A percentile compares a stretch with the other conserved stretches of the same genome.
phyloP scores from a whole-genome alignment of 2,329 filamentous ascomycete genomes.

The Trichoderma sp. region DNA sequence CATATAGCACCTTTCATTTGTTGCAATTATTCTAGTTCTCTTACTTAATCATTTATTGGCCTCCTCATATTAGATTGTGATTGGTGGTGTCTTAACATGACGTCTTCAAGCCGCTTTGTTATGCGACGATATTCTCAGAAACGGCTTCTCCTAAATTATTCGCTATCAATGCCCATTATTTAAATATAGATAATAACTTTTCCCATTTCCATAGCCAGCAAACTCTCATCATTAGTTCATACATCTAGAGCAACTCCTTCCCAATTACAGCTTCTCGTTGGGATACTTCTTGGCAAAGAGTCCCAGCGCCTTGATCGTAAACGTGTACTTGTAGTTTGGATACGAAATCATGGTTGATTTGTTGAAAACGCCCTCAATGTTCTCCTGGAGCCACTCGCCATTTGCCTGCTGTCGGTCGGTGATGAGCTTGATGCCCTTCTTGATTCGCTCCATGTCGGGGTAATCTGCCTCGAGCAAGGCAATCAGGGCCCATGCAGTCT shows the following conservation, averaged over 20 bases:
- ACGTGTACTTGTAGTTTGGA: constrained; percentile 98
- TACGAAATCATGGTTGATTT: constrained; percentile 99
- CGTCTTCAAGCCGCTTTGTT: not conserved
- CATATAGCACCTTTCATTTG: not conserved
- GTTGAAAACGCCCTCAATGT: constrained; percentile 98
- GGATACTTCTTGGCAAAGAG: constrained; percentile 80
- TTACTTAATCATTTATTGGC: not conserved
- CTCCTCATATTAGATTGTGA: not conserved
- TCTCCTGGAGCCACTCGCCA: constrained; percentile 93
- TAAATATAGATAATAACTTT: not conserved
- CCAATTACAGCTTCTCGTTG: constrained; percentile 56
- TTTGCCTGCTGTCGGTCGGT: constrained; percentile 84
- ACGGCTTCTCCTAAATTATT: not conserved
- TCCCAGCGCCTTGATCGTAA: constrained; percentile 90
- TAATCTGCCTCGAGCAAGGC: constrained; percentile 82
- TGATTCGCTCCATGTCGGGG: constrained; percentile 72
- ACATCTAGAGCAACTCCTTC: not conserved
- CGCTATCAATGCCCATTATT: not conserved
- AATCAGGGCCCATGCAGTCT: constrained; percentile 90
- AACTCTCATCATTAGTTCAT: not conserved
- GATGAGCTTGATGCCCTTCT: constrained; percentile 75
- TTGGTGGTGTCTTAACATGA: not conserved
- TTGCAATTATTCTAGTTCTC: not conserved
- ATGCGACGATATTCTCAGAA: not conserved
- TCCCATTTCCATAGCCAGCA: not conserved